These are phyloP conservation scores for Arachis stenosperma DNA, from an alignment of 306 rosid genomes.

Conservation along the genomic window DNA sequence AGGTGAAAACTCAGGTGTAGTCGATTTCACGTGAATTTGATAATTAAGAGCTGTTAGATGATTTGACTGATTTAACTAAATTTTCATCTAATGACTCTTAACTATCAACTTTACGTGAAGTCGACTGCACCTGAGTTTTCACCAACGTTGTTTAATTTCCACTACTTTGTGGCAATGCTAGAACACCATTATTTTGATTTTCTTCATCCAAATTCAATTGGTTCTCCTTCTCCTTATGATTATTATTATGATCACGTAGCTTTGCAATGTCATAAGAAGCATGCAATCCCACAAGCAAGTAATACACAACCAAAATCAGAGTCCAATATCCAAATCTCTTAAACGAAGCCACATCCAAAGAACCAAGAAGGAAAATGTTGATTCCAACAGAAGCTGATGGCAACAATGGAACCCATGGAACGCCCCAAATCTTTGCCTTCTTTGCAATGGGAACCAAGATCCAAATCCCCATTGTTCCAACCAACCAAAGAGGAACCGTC, in stretches of 20 bases:
- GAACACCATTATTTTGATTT: constrained; percentile 8
- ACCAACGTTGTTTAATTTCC: too few relatives aligned
- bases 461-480: constrained; percentile 60
- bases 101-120: too few relatives aligned
- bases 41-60: too few relatives aligned
- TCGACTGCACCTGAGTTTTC: too few relatives aligned
- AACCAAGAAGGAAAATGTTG: constrained; percentile 76
- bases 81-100: too few relatives aligned
- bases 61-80: too few relatives aligned
- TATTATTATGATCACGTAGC: constrained; percentile 29
- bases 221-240: not conserved
- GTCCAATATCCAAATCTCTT: constrained; percentile 65
- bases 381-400: constrained; percentile 69
- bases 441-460: constrained; percentile 56
- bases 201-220: constrained; percentile 43
- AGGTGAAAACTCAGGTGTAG: too few relatives aligned
- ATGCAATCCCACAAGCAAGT: constrained; percentile 64
- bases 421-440: constrained; percentile 73
- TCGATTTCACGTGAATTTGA: too few relatives aligned
- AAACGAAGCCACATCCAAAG: constrained; percentile 63
- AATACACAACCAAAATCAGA: constrained; percentile 48
- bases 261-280: constrained; percentile 67
- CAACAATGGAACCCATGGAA: constrained; percentile 70
- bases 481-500: constrained; percentile 53
- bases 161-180: not conserved